Evolutionary conservation across 768 basidiomycete genomes (phyloP), one percentile per base, ranked within the genome.

Genomic region (Termitomyces heimii): DNA sequence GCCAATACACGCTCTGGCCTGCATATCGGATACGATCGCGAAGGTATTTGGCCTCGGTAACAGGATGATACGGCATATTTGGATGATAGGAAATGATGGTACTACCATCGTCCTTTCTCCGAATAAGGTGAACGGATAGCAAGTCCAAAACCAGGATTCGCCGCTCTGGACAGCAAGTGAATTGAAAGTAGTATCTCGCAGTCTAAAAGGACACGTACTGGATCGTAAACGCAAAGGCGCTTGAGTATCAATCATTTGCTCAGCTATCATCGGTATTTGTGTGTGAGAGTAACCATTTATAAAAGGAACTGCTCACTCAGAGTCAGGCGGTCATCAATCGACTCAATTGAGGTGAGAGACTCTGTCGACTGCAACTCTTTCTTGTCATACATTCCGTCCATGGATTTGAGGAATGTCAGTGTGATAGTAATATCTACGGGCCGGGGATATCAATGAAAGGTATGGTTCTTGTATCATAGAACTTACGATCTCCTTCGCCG

Each of bases 351-450:
- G 34, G 49, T 31, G 45, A 57, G 13, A 13, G 58, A 57, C 4
- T 40, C 31, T 2, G 57, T 49, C 32, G 61, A 59, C 39, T 51
- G 37, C 31, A 18, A 35, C 32, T n/a, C 46, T 53, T 47, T 20
- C 24, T 10, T 32, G 35, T 35, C 16, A 46, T 66, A 63, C 7
- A 58, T 40, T 24, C 67, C 63, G n/a, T 72, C 63, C 52, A 79
- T 64, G 3, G 75, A 73, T 16, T 81, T 78, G 22, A 84, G 67
- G 62, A 83, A 86, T 10, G 80, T 82, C 37, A 86, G 65, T 0
- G 77, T 73, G 37, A 86, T 68, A 1, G 84, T 86, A 48, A 85
- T 80, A 67, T 84, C 84, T 85, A 50, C 7, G 47, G n/a, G 26
- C 28, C 6, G 9, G 46, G 46, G 47, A 20, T 37, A 57, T 20